A percentile compares a stretch with the other conserved stretches of the same genome.
phyloP scores from a whole-genome alignment of 106 monocot species.

The Posidonia australis region DNA sequence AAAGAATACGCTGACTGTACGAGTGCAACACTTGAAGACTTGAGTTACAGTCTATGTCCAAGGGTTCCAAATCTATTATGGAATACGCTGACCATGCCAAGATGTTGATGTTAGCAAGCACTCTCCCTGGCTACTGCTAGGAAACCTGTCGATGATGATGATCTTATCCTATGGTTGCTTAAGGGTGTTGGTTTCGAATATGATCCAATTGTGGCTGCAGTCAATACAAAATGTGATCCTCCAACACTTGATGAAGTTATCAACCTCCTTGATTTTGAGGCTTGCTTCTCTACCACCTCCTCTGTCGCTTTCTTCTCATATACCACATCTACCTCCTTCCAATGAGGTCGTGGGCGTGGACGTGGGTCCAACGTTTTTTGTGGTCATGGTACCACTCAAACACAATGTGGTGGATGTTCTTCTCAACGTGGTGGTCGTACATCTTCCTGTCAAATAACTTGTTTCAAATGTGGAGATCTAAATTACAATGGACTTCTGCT shows the following conservation, averaged over 20 bases:
- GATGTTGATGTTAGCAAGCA: not conserved
- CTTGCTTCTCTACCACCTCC: not conserved
- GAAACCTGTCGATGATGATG: not conserved
- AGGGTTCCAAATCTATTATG: not conserved
- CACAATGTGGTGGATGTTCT: too few species aligned
- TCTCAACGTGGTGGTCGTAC: too few species aligned
- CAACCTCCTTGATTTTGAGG: not conserved
- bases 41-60: not conserved
- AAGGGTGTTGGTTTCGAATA: not conserved
- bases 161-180: not conserved
- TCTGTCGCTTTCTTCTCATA: too few species aligned
- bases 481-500: too few species aligned
- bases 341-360: too few species aligned
- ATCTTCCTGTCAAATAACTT: too few species aligned
- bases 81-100: not conserved
- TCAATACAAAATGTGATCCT: not conserved
- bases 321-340: too few species aligned
- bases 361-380: too few species aligned
- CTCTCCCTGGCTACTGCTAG: not conserved
- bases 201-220: not conserved
- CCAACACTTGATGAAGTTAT: too few species aligned
- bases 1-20: too few species aligned
- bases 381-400: too few species aligned
- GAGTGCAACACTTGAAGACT: not conserved
- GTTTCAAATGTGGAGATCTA: too few species aligned